phyloP scores from a whole-genome alignment of 768 basidiomycete genomes.

The Pleurotus tuber-regium region DNA sequence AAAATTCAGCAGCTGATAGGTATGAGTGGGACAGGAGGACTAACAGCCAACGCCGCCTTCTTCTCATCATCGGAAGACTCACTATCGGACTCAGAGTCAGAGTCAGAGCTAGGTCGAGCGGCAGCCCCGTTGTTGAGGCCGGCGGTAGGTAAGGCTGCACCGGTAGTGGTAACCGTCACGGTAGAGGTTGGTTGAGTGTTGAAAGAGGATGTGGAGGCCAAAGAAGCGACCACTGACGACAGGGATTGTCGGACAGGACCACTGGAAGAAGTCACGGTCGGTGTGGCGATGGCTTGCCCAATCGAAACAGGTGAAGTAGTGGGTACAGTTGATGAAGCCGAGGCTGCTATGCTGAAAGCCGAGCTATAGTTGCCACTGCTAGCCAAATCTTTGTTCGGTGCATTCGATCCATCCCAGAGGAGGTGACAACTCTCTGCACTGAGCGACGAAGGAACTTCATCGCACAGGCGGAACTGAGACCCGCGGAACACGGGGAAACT shows the following conservation, averaged over 20 bases:
- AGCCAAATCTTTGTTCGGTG: slow-evolving; percentile 10
- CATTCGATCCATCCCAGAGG: slow-evolving; percentile 49
- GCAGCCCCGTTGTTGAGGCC: too few relatives aligned
- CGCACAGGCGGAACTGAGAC: slow-evolving; percentile 56
- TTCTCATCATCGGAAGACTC: slow-evolving; percentile 1
- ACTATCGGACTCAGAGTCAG: neutral
- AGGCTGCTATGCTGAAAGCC: slow-evolving; percentile 7
- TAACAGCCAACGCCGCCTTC: too few relatives aligned
- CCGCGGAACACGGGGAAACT: slow-evolving; percentile 52
- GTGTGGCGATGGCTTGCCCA: neutral
- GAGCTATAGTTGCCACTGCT: slow-evolving; percentile 1
- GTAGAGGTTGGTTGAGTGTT: slow-evolving; percentile 9
- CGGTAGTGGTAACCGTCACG: neutral
- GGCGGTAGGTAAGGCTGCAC: slow-evolving; percentile 1
- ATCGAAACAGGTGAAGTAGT: slow-evolving; percentile 1
- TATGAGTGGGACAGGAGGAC: too few relatives aligned
- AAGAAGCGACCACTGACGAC: slow-evolving; percentile 2
- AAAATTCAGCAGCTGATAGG: too few relatives aligned
- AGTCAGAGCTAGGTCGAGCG: neutral
- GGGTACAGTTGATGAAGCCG: slow-evolving; percentile 9
- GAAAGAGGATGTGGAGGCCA: slow-evolving; percentile 7
- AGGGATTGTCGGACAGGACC: neutral
- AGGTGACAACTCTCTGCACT: slow-evolving; percentile 42
- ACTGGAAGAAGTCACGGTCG: neutral
- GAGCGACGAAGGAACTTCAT: slow-evolving; percentile 44